A percentile compares a stretch with the other conserved stretches of the same genome.
These are phyloP conservation scores for Neurospora sp. DNA, from an alignment of 2,329 filamentous ascomycete genomes.

Conservation along the genomic window DNA sequence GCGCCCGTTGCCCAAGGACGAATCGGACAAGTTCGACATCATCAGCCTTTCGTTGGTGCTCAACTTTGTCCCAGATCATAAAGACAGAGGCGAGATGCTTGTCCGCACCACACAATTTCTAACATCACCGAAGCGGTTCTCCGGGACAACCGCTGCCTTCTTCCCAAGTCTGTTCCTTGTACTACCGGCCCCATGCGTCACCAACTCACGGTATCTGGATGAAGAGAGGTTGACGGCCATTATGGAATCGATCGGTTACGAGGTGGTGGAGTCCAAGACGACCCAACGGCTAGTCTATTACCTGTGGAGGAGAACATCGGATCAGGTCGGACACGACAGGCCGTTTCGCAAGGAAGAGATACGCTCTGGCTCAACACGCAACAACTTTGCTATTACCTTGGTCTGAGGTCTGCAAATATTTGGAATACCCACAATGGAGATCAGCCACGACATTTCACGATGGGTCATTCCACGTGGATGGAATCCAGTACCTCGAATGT, in stretches of 20 bases:
- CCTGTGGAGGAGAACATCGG: slow-evolving; percentile 54
- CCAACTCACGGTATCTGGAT: slow-evolving; percentile 84
- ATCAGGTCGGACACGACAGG: slow-evolving; percentile 12
- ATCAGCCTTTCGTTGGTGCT: slow-evolving; percentile 87
- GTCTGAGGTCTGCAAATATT: slow-evolving; percentile 16
- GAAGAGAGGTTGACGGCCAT: slow-evolving; percentile 58
- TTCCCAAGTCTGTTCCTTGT: slow-evolving; percentile 79
- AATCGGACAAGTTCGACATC: slow-evolving; percentile 66
- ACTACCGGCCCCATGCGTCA: slow-evolving; percentile 75
- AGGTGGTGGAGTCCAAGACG: slow-evolving; percentile 53
- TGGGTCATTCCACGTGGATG: neutral
- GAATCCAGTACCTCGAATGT: neutral
- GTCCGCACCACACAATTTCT: slow-evolving; percentile 59
- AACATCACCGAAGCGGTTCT: neutral
- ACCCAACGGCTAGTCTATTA: slow-evolving; percentile 83
- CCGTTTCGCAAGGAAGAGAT: slow-evolving; percentile 65
- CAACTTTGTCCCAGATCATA: slow-evolving; percentile 81
- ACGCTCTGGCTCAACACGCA: slow-evolving; percentile 63
- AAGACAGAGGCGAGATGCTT: slow-evolving; percentile 75
- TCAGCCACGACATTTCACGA: neutral
- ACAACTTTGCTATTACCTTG: slow-evolving; percentile 83
- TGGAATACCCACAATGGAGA: neutral
- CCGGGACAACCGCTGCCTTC: slow-evolving; percentile 10
- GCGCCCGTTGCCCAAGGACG: slow-evolving; percentile 56
- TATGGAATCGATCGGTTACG: slow-evolving; percentile 69